These are phyloP conservation scores for Mollisia scopiformis DNA, from an alignment of 2,329 filamentous ascomycete species.

Conservation along the genomic window DNA sequence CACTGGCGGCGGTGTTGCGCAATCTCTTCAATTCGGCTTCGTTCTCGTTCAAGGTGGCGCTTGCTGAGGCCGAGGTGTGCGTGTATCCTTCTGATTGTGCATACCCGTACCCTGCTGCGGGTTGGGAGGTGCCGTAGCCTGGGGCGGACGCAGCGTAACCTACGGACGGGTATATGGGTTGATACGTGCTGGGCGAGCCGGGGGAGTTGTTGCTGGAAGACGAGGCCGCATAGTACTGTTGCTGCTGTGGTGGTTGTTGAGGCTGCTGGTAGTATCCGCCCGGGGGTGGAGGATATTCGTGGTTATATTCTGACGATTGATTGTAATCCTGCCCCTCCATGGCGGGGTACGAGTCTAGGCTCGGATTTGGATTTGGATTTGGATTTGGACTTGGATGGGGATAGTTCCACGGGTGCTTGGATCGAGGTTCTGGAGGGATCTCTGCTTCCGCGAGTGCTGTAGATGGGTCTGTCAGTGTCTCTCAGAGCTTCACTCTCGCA, in stretches of 20 bases:
- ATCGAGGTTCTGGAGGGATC: not conserved
- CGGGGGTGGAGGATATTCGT: not conserved
- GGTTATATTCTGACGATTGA: not conserved
- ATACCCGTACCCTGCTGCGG: not conserved
- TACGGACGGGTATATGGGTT: not conserved
- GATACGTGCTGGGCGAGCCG: not conserved
- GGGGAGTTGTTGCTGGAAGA: not conserved
- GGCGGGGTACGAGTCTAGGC: not conserved
- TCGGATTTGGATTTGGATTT: not conserved
- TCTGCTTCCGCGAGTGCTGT: not conserved
- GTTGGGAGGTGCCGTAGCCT: not conserved
- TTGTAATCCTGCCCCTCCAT: not conserved
- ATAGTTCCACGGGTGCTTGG: not conserved
- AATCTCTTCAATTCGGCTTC: slow-evolving; percentile 61
- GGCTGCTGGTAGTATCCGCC: not conserved
- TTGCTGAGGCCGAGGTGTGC: not conserved
- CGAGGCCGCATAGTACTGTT: not conserved
- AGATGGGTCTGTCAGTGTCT: not conserved
- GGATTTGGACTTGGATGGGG: not conserved
- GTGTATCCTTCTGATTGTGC: not conserved
- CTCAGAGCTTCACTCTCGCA: not conserved
- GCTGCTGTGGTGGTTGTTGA: not conserved
- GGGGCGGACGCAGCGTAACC: not conserved
- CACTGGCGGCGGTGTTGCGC: slow-evolving; percentile 85
- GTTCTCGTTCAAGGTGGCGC: not conserved